Conservation (phyloP, 352 stramenopile genomes). For the Phytophthora agathidicida region DNA sequence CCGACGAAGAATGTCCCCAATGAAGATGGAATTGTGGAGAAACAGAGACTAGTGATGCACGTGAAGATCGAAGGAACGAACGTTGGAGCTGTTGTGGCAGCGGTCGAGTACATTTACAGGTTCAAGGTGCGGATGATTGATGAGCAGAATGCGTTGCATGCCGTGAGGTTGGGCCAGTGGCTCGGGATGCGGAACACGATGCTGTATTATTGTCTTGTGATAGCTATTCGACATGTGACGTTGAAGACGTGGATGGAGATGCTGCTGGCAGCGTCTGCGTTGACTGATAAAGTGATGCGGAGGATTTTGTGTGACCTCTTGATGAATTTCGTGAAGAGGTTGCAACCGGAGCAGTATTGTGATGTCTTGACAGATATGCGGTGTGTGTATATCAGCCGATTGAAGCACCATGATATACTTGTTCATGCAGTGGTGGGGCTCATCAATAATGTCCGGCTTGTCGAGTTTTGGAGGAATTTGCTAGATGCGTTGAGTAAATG, state of each 20-base stretch:
- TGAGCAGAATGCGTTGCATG: conserved; percentile 36
- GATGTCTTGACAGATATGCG: conserved; percentile 23
- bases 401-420: conserved; percentile 37
- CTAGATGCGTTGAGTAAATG: conserved; percentile 33
- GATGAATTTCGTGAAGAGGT: conserved; percentile 27
- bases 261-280: conserved; percentile 26
- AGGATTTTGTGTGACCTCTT: conserved; percentile 32
- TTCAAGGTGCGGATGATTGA: conserved; percentile 41
- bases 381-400: conserved; percentile 12
- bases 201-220: conserved; percentile 50
- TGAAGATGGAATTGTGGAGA: neutral
- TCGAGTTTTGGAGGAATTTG: conserved; percentile 61
- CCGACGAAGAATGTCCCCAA: neutral
- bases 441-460: conserved; percentile 44
- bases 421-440: conserved; percentile 46
- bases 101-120: conserved; percentile 68
- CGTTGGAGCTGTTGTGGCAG: conserved; percentile 47
- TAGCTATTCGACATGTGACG: conserved; percentile 37
- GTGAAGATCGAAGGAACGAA: conserved; percentile 48
- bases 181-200: conserved; percentile 40
- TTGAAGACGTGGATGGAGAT: conserved; percentile 57
- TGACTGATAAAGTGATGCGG: conserved; percentile 28
- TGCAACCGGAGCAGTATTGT: conserved; percentile 26
- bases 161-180: conserved; percentile 53
- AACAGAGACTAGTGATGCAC: conserved; percentile 32